phyloP scores from a whole-genome alignment of 1,284 basidiomycete genomes.

The Sanghuangporus weigelae region DNA sequence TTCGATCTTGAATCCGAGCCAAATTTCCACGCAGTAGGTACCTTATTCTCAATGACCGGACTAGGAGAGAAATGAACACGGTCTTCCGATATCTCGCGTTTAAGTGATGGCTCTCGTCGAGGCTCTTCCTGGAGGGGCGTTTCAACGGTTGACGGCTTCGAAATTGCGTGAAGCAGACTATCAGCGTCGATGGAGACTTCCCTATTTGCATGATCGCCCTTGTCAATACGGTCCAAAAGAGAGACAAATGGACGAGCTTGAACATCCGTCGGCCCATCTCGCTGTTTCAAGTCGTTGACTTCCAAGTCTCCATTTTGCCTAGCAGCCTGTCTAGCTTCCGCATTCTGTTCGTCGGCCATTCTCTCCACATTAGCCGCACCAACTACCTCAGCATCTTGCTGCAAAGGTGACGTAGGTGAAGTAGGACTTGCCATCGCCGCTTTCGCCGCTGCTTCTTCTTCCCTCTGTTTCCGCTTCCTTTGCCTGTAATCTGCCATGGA shows the following conservation, averaged over 20 bases:
- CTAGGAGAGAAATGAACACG: background rate
- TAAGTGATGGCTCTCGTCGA: background rate
- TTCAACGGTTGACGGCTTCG: background rate
- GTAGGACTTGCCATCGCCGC: conserved; percentile 16
- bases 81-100: conserved; percentile 5
- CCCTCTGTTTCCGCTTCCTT: conserved; percentile 39
- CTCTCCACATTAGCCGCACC: background rate
- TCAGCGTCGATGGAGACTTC: background rate
- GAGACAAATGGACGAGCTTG: background rate
- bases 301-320: background rate
- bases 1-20: background rate
- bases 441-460: conserved; percentile 30
- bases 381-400: background rate
- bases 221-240: background rate
- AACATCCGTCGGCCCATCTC: background rate
- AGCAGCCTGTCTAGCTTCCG: background rate
- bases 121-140: background rate
- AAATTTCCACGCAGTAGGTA: background rate
- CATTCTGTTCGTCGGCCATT: background rate
- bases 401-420: background rate
- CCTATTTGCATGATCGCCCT: background rate
- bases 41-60: conserved; percentile 5
- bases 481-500: conserved; percentile 33
- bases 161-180: background rate
- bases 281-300: background rate